Evolutionary conservation across 805 yeast genomes (phyloP), one percentile per base, ranked within the genome.

Genomic region (Candida insectalens): DNA sequence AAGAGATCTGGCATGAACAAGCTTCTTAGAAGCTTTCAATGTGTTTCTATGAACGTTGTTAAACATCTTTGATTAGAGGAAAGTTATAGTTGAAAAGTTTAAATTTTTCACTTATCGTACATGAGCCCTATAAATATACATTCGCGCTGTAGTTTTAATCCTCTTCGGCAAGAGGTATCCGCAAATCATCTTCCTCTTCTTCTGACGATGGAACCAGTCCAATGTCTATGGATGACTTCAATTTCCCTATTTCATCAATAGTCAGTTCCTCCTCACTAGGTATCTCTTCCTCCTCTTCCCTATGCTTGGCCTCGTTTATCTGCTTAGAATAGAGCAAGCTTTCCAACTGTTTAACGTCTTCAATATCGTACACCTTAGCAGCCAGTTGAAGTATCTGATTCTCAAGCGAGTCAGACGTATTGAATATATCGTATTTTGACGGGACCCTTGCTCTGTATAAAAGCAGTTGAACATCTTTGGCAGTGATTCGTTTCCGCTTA

Each of bases 391-490:
- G 19, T 3, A 43, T 28, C 6, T 31, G 20, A 12, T 20, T 29
- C 33, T 20, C 27, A 14, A 22, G n/a, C 13, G 29, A 15, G n/a
- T 36, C 30, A 13, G n/a, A 26, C 36, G 45, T 17, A 18, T 34
- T 29, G 7, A 48, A 27, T n/a, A 47, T 25, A 27, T 48, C 49
- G 13, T 39, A 29, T 2, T 32, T 31, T 7, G 46, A 38, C 1
- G 40, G 43, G 12, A 49, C 30, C 27, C 50, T 38, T 29, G 44
- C 43, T 16, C 67, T 41, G 32, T 53, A 53, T 38, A 62, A 42
- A 20, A 54, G 42, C 18, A 64, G 43, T 21, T 55, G 39, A 5
- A 58, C 56, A 40, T 64, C 68, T 20, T 50, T 52, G 15, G 49
- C 48, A 23, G 45, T 49, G 10, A 62, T 51, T 5, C 42, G 42